phyloP scores from a whole-genome alignment of 2,329 filamentous ascomycete genomes.

The Claviceps sorghi region DNA sequence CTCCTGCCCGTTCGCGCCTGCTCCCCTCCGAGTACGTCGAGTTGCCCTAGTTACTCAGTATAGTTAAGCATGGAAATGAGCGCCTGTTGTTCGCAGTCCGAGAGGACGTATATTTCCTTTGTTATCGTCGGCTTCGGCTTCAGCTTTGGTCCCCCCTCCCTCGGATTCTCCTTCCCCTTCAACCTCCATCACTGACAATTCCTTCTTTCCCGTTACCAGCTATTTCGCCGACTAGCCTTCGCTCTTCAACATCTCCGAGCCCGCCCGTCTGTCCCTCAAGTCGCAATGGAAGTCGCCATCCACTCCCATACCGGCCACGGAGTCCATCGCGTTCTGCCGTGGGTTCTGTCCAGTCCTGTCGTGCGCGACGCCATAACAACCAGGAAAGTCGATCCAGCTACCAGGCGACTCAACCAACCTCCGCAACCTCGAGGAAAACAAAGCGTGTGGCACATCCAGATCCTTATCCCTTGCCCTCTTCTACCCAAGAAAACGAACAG shows the following conservation, averaged over 20 bases:
- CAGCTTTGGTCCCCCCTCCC: neutral
- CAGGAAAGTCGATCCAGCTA: slow-evolving; percentile 25
- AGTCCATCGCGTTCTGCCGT: slow-evolving; percentile 38
- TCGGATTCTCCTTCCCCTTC: neutral
- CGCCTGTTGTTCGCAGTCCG: neutral
- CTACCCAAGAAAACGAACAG: slow-evolving; percentile 16
- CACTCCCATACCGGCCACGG: slow-evolving; percentile 37
- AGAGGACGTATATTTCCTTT: neutral
- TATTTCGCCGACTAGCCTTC: slow-evolving; percentile 18
- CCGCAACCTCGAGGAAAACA: slow-evolving; percentile 31
- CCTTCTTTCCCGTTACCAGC: slow-evolving; percentile 13
- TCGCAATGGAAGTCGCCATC: slow-evolving; percentile 25
- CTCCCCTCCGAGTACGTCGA: slow-evolving; percentile 44
- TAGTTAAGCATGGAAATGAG: neutral
- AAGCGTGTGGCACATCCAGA: slow-evolving; percentile 32
- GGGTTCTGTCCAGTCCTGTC: slow-evolving; percentile 22
- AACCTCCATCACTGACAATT: slow-evolving; percentile 18
- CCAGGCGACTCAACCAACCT: slow-evolving; percentile 22
- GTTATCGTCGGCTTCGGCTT: too few relatives aligned
- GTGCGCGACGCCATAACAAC: slow-evolving; percentile 29
- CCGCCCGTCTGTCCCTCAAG: slow-evolving; percentile 38
- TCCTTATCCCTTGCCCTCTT: slow-evolving; percentile 11
- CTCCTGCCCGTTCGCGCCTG: slow-evolving; percentile 42
- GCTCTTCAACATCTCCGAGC: slow-evolving; percentile 37
- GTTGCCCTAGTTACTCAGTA: neutral